Conservation (phyloP, 139 green algal species). For the Nannochloris sp. region DNA sequence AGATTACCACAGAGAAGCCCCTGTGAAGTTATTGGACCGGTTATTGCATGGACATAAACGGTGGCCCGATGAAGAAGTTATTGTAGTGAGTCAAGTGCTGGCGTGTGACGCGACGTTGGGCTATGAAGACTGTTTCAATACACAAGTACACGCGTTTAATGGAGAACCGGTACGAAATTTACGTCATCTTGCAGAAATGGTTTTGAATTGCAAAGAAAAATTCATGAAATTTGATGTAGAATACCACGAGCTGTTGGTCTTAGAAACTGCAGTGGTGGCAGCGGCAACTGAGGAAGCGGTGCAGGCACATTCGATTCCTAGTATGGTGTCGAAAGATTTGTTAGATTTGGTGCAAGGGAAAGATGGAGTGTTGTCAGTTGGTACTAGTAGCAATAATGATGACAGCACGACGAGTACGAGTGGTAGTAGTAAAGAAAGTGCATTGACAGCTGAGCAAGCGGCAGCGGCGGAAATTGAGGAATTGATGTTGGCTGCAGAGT, state of each 20-base stretch:
- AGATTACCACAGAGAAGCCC: constrained; percentile 82
- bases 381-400: too few relatives aligned
- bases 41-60: constrained; percentile 34
- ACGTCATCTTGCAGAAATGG: constrained; percentile 65
- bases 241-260: constrained; percentile 61
- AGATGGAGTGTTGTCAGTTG: too few relatives aligned
- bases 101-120: constrained; percentile 73
- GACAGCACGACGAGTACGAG: too few relatives aligned
- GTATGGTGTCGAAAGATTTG: constrained; percentile 41
- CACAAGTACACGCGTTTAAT: constrained; percentile 72
- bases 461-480: too few relatives aligned
- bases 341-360: constrained; percentile 15
- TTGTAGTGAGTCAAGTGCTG: constrained; percentile 70
- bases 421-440: too few relatives aligned
- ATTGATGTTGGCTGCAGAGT: too few relatives aligned
- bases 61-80: constrained; percentile 45
- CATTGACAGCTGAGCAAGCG: too few relatives aligned
- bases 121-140: constrained; percentile 82
- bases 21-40: constrained; percentile 80
- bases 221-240: constrained; percentile 79
- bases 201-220: constrained; percentile 28
- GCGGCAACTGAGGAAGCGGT: constrained; percentile 54
- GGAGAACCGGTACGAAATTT: constrained; percentile 65
- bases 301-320: constrained; percentile 52
- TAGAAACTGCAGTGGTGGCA: constrained; percentile 43